Conservation (phyloP, 257 asterid species). For the Petrea volubilis region DNA sequence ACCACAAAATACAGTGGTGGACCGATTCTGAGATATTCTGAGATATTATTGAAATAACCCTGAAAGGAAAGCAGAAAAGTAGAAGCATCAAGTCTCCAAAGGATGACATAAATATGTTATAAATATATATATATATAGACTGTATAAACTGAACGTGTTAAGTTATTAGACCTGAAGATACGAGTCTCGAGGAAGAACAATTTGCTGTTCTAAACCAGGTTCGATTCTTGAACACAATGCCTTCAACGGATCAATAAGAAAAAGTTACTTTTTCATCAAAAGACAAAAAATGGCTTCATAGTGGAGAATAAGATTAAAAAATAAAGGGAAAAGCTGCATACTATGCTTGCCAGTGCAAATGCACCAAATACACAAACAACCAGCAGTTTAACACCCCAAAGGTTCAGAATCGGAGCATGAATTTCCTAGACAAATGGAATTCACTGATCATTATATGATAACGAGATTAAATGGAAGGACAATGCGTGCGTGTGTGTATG, state of each 20-base stretch:
- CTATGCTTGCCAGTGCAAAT: conserved; percentile 87
- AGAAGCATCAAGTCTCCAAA: conserved; percentile 22
- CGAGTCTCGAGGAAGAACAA: conserved; percentile 97
- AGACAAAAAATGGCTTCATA: not conserved
- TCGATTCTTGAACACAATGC: conserved; percentile 92
- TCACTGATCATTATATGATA: not conserved
- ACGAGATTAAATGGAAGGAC: too few relatives aligned
- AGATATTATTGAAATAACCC: conserved; percentile 82
- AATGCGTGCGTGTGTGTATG: too few relatives aligned
- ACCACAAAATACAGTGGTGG: conserved; percentile 96
- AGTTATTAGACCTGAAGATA: conserved; percentile 80
- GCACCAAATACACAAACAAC: conserved; percentile 82
- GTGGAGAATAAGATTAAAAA: conserved; percentile 10
- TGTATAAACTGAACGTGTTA: conserved; percentile 9
- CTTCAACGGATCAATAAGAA: conserved; percentile 39
- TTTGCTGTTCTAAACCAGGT: conserved; percentile 97
- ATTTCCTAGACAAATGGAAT: conserved; percentile 57
- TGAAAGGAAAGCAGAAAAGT: conserved; percentile 35
- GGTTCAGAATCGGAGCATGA: conserved; percentile 82
- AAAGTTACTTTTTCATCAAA: not conserved
- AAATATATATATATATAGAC: too few relatives aligned
- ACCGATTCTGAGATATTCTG: conserved; percentile 88
- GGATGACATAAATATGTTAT: not conserved
- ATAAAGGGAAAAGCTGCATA: conserved; percentile 42
- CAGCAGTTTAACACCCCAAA: conserved; percentile 85